Evolutionary conservation across 2,329 filamentous ascomycete species (phyloP), one percentile per base, ranked within the genome.

Genomic region (Aureobasidium sp.): DNA sequence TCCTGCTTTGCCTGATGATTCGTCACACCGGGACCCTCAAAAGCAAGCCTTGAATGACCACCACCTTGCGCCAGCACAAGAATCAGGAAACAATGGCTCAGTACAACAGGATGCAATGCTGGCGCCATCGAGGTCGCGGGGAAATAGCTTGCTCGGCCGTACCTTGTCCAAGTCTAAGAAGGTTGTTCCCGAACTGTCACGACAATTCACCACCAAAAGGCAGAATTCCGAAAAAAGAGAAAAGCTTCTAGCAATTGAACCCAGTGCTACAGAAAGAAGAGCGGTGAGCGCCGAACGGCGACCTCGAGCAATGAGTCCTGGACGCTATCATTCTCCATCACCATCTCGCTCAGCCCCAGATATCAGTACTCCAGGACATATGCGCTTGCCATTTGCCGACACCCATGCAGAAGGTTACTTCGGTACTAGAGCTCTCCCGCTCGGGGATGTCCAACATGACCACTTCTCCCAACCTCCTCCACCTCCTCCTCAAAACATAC

Each of bases 181-280:
- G 69, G 89, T 91, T n/a, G 85, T 92, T 16, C 88, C 91, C 21
- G 87, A 88, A 16, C 77, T 96, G 41, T 90, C 91, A 42, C 84
- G 90, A 53, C 79, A 86, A 5, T 84, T 87, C 68, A 95, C 90
- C 0, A 91, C 95, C 75, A 88, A 86, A 74, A 84, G 91, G 68
- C 90, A 93, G 73, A 83, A 89, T 71, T 93, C 90, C 32, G 92
- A 96, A 74, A 82, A 84, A 65, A 83, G 91, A 67, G 85, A 89
- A 67, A 87, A 86, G 69, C 79, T 96, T 59, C 79, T 87, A 63
- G 86, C 89, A 48, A 79, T 85, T 45, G 78, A 86, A 52, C 81
- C 83, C 6, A 83, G 85, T 36, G 75, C 80, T 30, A 82, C 83
- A 42, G 89, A 91, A 74, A 84, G 89, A 66, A 84, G 91, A 69